Evolutionary conservation across 139 green algal species (phyloP).

Genomic region (Ettlia oleoabundans): DNA sequence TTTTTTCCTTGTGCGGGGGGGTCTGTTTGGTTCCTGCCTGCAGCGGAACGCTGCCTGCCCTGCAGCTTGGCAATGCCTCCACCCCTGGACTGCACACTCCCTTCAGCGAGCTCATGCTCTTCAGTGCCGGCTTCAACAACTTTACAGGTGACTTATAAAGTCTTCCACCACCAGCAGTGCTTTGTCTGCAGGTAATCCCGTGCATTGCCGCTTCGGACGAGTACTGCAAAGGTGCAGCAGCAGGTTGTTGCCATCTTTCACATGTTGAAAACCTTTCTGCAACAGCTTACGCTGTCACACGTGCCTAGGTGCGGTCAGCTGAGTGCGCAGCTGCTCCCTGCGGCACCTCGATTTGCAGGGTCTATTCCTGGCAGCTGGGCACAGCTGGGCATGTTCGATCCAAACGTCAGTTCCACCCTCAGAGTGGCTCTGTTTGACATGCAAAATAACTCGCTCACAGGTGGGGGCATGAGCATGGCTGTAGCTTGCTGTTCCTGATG

Average conservation of each 20-base stretch:
- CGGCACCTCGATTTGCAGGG: background rate
- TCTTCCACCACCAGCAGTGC: too few relatives aligned
- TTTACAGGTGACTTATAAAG: background rate
- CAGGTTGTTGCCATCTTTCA: background rate
- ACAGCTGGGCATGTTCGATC: background rate
- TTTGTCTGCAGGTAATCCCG: too few relatives aligned
- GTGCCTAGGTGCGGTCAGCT: background rate
- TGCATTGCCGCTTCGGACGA: too few relatives aligned
- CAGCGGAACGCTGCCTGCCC: background rate
- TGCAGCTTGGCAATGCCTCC: background rate
- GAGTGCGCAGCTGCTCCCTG: background rate
- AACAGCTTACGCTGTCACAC: background rate
- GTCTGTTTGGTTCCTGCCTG: background rate
- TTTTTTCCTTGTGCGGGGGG: background rate
- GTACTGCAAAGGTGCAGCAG: too few relatives aligned
- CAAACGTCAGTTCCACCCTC: background rate
- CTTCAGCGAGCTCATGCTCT: background rate
- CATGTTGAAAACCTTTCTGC: background rate
- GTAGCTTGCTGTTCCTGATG: background rate
- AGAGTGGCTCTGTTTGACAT: background rate
- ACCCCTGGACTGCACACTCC: background rate
- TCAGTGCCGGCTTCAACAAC: background rate
- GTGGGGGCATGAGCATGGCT: background rate
- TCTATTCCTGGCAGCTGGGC: background rate
- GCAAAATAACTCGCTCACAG: background rate